Conservation (phyloP, 495 filamentous ascomycete species). For the Daldinia childiae region DNA sequence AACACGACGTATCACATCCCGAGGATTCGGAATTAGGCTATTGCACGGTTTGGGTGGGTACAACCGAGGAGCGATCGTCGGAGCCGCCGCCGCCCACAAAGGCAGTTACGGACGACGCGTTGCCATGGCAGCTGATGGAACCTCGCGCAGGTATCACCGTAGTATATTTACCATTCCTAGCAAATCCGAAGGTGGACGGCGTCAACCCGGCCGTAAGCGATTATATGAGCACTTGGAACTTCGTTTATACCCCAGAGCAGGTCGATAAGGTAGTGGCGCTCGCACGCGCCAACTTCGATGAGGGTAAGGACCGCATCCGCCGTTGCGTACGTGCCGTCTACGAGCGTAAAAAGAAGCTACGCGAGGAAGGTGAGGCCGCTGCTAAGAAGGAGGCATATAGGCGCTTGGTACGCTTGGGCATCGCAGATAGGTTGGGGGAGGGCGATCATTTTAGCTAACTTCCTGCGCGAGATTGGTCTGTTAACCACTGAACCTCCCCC, state of each 20-base stretch:
- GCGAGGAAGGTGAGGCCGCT: slow-evolving; percentile 66
- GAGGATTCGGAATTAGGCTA: slow-evolving; percentile 74
- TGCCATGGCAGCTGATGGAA: slow-evolving; percentile 77
- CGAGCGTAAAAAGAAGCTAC: slow-evolving; percentile 81
- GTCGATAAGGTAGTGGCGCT: slow-evolving; percentile 82
- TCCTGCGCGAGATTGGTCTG: not conserved
- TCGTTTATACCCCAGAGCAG: slow-evolving; percentile 88
- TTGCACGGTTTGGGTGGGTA: slow-evolving; percentile 96
- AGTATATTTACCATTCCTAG: slow-evolving; percentile 88
- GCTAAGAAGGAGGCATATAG: slow-evolving; percentile 58
- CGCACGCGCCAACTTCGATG: slow-evolving; percentile 84
- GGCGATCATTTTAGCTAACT: slow-evolving; percentile 61
- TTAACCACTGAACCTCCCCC: not conserved
- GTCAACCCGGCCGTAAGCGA: slow-evolving; percentile 82
- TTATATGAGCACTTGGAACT: slow-evolving; percentile 97
- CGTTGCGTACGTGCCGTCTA: slow-evolving; percentile 89
- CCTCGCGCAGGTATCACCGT: slow-evolving; percentile 87
- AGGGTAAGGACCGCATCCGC: slow-evolving; percentile 78
- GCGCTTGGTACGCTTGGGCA: slow-evolving; percentile 54
- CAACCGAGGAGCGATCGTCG: slow-evolving; percentile 71
- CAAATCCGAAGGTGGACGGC: slow-evolving; percentile 78
- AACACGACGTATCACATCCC: slow-evolving; percentile 47
- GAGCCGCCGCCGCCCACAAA: slow-evolving; percentile 69
- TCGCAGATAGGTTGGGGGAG: slow-evolving; percentile 53
- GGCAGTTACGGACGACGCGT: slow-evolving; percentile 66